Percentiles rank a stretch among this genome's conserved stretches.
These are phyloP conservation scores for Neoboletus subvelutipes DNA, from an alignment of 768 basidiomycete species.

Conservation along the genomic window DNA sequence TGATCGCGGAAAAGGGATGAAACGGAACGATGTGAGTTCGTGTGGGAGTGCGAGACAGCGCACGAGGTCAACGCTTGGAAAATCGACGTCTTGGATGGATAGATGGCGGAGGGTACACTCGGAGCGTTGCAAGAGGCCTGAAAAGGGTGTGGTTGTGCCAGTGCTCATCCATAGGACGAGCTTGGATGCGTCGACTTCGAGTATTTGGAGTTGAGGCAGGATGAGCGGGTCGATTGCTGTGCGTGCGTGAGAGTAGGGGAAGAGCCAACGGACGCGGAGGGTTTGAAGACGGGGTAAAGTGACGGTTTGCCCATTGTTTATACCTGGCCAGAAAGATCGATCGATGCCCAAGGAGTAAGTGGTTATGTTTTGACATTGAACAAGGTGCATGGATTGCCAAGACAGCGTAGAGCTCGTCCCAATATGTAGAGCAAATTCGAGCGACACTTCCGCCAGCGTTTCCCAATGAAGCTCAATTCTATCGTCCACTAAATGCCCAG, in stretches of 20 bases:
- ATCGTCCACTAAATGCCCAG: background rate
- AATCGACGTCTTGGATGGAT: constrained; percentile 14
- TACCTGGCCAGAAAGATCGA: background rate
- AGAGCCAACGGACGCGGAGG: constrained; percentile 19
- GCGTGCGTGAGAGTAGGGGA: background rate
- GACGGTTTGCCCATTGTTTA: background rate
- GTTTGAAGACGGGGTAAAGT: constrained; percentile 13
- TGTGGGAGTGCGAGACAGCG: constrained; percentile 18
- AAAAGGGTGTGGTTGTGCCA: constrained; percentile 17
- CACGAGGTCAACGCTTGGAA: constrained; percentile 20
- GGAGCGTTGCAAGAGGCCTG: constrained; percentile 18
- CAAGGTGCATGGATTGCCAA: constrained; percentile 7
- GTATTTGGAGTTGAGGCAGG: constrained; percentile 19
- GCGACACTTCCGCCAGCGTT: constrained; percentile 11
- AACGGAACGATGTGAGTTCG: constrained; percentile 9
- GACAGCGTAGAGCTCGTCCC: constrained; percentile 3
- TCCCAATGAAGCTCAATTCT: constrained; percentile 12
- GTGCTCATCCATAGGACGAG: background rate
- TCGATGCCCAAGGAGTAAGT: constrained; percentile 19
- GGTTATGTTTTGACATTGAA: constrained; percentile 21
- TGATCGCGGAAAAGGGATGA: constrained; percentile 19
- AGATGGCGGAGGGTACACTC: constrained; percentile 12
- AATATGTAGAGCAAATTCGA: constrained; percentile 7
- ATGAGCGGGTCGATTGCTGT: constrained; percentile 10
- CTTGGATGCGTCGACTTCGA: constrained; percentile 17